A percentile compares a stretch with the other conserved stretches of the same genome.
These are phyloP conservation scores for Taphrina communis DNA, from an alignment of 1,139 yeast species.

Conservation along the genomic window DNA sequence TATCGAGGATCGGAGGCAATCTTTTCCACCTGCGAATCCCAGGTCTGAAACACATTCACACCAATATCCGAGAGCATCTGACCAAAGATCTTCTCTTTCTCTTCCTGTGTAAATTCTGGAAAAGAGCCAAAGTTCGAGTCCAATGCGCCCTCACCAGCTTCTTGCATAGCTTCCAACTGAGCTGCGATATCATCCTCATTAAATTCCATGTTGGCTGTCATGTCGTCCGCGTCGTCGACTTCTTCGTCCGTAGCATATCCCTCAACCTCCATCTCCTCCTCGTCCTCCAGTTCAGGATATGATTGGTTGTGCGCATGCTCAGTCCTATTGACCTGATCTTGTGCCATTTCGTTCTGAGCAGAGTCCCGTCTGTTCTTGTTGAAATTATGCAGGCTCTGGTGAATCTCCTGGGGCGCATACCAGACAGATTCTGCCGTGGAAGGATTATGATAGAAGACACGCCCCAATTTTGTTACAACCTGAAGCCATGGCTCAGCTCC, in stretches of 20 bases:
- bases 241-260: slow-evolving; percentile 21
- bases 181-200: slow-evolving; percentile 46
- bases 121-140: slow-evolving; percentile 45
- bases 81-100: slow-evolving; percentile 33
- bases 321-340: neutral
- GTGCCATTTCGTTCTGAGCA: slow-evolving; percentile 11
- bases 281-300: slow-evolving; percentile 27
- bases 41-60: slow-evolving; percentile 56
- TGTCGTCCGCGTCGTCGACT: slow-evolving; percentile 43
- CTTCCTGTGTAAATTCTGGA: slow-evolving; percentile 43
- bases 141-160: slow-evolving; percentile 42
- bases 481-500: slow-evolving; percentile 54
- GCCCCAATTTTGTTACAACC: slow-evolving; percentile 57
- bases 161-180: slow-evolving; percentile 46
- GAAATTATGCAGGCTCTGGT: slow-evolving; percentile 47
- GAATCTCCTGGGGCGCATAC: slow-evolving; percentile 54
- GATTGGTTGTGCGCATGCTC: neutral
- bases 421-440: slow-evolving; percentile 52
- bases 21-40: slow-evolving; percentile 58
- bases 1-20: slow-evolving; percentile 56
- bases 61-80: slow-evolving; percentile 50
- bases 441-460: slow-evolving; percentile 56
- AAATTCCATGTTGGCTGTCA: slow-evolving; percentile 44
- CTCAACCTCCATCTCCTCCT: slow-evolving; percentile 31
- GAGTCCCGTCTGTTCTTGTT: slow-evolving; percentile 1